A percentile compares a stretch with the other conserved stretches of the same genome.
Evolutionary conservation across 768 basidiomycete genomes (phyloP).

Genomic region (Xanthoconium stramineum): DNA sequence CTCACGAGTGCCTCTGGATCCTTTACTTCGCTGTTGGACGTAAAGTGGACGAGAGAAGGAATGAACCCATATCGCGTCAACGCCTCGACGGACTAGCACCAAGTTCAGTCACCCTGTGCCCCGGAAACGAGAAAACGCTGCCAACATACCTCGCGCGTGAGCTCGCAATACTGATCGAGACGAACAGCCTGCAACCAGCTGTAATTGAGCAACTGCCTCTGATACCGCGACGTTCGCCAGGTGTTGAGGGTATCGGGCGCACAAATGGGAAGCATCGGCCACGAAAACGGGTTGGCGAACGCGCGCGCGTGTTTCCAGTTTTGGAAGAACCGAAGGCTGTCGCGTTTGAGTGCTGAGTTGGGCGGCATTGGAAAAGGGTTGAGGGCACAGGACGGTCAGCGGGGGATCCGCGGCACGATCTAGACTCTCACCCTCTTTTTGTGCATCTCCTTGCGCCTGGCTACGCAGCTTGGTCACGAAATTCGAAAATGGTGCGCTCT

Average conservation of each 20-base stretch:
- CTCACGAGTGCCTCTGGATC: constrained; percentile 22
- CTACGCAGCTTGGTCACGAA: constrained; percentile 27
- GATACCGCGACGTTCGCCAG: constrained; percentile 23
- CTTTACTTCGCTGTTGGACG: constrained; percentile 22
- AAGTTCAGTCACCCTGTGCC: neutral
- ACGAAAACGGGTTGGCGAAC: constrained; percentile 32
- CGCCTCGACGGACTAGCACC: constrained; percentile 24
- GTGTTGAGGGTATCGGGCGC: constrained; percentile 27
- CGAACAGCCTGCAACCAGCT: constrained; percentile 29
- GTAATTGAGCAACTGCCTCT: constrained; percentile 31
- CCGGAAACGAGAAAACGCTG: neutral
- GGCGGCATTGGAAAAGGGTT: neutral
- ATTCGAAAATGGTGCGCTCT: constrained; percentile 16
- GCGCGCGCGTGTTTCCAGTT: constrained; percentile 30
- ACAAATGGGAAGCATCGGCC: constrained; percentile 29
- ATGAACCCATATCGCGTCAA: constrained; percentile 27
- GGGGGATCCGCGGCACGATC: neutral
- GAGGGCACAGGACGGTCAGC: too few species aligned
- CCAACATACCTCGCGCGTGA: constrained; percentile 17
- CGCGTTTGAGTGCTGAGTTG: constrained; percentile 16
- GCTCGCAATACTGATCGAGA: constrained; percentile 27
- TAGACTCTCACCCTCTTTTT: constrained; percentile 23
- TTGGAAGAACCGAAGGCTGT: constrained; percentile 29
- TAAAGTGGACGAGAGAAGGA: constrained; percentile 22
- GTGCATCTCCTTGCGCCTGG: constrained; percentile 24